Evolutionary conservation across 345 rosid species (phyloP), one percentile per base, ranked within the genome.

Genomic region (Ricinus communis): DNA sequence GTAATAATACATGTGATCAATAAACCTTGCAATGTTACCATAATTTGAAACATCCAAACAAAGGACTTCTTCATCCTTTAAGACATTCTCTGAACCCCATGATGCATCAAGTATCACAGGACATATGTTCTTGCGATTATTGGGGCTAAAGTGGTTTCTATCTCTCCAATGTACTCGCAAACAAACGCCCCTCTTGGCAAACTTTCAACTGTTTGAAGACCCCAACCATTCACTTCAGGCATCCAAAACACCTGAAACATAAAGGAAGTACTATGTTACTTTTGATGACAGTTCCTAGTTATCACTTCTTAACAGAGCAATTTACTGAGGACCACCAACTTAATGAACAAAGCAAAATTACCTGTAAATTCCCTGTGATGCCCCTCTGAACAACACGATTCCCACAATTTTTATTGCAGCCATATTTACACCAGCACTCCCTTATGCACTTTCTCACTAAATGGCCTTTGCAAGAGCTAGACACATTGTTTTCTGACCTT

Each of bases 331-430:
- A 53, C 38, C 38, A 33, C n/a, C n/a, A n/a, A n/a, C n/a, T n/a
- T n/a, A n/a, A n/a, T 11, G 57, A 53, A 7, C 0, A 22, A 27
- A 7, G 21, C 27, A 53, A 53, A 22, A n/a, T 53, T 1, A 53
- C 57, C 57, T 53, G 57, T 27, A 53, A 53, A 33, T 2, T 33
- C 38, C 27, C 21, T 53, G 57, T 53, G 57, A 53, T 53, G 57
- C 57, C 57, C 12, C 57, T 53, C 57, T 53, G 57, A 21, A 53
- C 57, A 53, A 53, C 28, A 21, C 57, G 57, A 53, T 53, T 53
- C 2, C 57, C 57, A 53, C 57, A 53, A 0, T 19, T 6, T 22
- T 53, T 53, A n/a, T 12, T 21, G 57, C 8, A 53, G 10, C 27
- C 57, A 22, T 27, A 33, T 33, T 33, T 33, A 33, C 4, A 33